Evolutionary conservation across 176 grass and related monocot genomes (phyloP), one percentile per base, ranked within the genome.

Genomic region (Otatea glauca): DNA sequence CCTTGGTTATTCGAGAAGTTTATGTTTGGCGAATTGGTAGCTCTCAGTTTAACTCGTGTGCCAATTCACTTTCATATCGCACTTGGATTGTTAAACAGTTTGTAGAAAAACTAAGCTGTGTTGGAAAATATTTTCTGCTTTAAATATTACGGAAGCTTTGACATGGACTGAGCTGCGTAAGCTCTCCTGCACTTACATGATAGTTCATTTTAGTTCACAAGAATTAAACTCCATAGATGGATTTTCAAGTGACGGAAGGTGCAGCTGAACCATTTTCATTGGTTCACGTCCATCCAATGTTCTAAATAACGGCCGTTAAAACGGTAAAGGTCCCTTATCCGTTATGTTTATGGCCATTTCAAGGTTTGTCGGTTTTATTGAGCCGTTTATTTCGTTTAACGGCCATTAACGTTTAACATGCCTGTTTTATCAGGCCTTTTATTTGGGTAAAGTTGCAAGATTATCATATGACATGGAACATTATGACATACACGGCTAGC

Each of bases 11-110:
- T 67, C 35, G 17, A 43, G 17, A 21, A 68, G 17, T 65, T 51
- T 49, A 68, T 75, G 49, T 13, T 58, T 23, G 66, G 63, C 1
- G 0, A 69, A 69, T 45, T 59, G 24, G 13, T 18, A 74, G 23
- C 61, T 54, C 18, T 85, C 35, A 59, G 53, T 84, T 39, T 41
- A 65, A 79, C 39, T 21, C 34, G 39, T 15, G 27, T 79, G 20
- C 13, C 7, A 81, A 47, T 25, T 84, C 48, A 79, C 18, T 45
- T 75, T 20, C 41, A 15, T 67, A 75, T 34, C 10, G 35, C 54
- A 23, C 50, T 56, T 83, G 17, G 27, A 71, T 2, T 6, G 24
- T n/a, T 64, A 77, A 60, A 54, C 44, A 42, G n/a, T 74, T 27
- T 2, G 9, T 79, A 27, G 21, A 50, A 48, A n/a, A 86, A 23